Evolutionary conservation across 2,329 filamentous ascomycete species (phyloP), one percentile per base, ranked within the genome.

Genomic region (Aureobasidium sp.): DNA sequence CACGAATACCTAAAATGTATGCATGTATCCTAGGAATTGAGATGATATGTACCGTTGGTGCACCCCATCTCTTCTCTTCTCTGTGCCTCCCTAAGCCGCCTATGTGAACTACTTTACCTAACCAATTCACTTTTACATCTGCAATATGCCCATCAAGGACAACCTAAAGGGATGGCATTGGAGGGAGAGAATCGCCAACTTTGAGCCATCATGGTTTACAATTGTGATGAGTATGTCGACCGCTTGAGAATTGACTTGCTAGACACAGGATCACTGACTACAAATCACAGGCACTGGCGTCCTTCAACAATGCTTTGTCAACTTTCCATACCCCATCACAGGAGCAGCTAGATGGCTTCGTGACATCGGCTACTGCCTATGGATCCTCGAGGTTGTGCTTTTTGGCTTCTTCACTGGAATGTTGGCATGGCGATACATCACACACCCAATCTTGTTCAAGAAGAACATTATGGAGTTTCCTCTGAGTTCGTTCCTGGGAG

Each of bases 151-250:
- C 11, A 12, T 29, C 24, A 41, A 41, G 21, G 37, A 39, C 22
- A 42, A 38, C n/a, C 12, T 50, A 6, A 40, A 47, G 34, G 53
- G 35, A 19, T 48, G 47, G 53, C 53, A 55, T 53, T 56, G 56
- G 56, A 27, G 48, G 22, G 49, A 61, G 47, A 55, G 58, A 14
- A 58, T 62, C 14, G 27, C 56, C 4, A 61, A 55, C 10, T 59
- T 59, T 22, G 56, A 58, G 38, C 56, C 58, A 30, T 61, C 60
- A 58, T 62, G 60, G 60, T 62, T 61, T 40, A 56, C 58, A 2
- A 50, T 62, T 17, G 51, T 40, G 24, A 62, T 62, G 60, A 58
- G 60, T 45, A 41, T 53, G 45, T 30, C 40, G 47, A 21, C 6
- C 24, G 6, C 2, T 24, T 1, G 6, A 25, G 14, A 11, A 25